Conservation (phyloP, 2,329 filamentous ascomycete species). For the Capronia epimyces region DNA sequence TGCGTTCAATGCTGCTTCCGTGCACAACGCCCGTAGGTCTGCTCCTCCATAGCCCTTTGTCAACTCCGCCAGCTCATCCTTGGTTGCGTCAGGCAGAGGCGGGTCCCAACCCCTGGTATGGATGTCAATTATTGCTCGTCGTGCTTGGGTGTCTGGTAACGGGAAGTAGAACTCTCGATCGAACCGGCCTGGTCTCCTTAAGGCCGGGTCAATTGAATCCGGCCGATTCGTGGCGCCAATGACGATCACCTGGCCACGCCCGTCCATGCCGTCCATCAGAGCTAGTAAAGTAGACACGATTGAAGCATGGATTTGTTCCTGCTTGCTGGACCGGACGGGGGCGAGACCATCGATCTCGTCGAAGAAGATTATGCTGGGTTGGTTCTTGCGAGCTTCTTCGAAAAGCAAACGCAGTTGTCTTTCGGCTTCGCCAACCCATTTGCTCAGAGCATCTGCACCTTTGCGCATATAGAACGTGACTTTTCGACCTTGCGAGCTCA, state of each 20-base stretch:
- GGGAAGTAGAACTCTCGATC: slow-evolving; percentile 98
- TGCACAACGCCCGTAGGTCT: slow-evolving; percentile 87
- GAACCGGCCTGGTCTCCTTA: slow-evolving; percentile 88
- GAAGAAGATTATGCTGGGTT: slow-evolving; percentile 99
- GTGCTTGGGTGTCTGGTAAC: slow-evolving; percentile 71
- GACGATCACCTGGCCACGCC: slow-evolving; percentile 95
- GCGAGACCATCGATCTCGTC: slow-evolving; percentile 97
- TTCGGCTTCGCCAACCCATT: slow-evolving; percentile 98
- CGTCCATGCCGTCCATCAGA: slow-evolving; percentile 96
- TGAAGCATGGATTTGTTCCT: slow-evolving; percentile 97
- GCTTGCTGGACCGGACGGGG: slow-evolving; percentile 92
- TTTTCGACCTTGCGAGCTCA: slow-evolving; percentile 82
- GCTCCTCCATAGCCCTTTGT: slow-evolving; percentile 97
- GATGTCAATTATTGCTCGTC: slow-evolving; percentile 85
- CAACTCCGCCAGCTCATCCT: slow-evolving; percentile 70
- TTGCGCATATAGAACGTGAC: slow-evolving; percentile 99
- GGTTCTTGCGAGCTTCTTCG: slow-evolving; percentile 89
- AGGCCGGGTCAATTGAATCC: slow-evolving; percentile 92
- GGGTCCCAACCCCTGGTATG: slow-evolving; percentile 91
- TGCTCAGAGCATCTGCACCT: slow-evolving; percentile 92
- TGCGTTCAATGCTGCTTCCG: slow-evolving; percentile 89
- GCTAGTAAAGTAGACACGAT: slow-evolving; percentile 93
- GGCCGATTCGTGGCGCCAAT: slow-evolving; percentile 98
- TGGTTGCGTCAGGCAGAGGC: slow-evolving; percentile 68
- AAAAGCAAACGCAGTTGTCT: slow-evolving; percentile 89